A percentile compares a stretch with the other conserved stretches of the same genome.
Evolutionary conservation across 257 asterid species (phyloP).

Genomic region (Euphrasia confusa): DNA sequence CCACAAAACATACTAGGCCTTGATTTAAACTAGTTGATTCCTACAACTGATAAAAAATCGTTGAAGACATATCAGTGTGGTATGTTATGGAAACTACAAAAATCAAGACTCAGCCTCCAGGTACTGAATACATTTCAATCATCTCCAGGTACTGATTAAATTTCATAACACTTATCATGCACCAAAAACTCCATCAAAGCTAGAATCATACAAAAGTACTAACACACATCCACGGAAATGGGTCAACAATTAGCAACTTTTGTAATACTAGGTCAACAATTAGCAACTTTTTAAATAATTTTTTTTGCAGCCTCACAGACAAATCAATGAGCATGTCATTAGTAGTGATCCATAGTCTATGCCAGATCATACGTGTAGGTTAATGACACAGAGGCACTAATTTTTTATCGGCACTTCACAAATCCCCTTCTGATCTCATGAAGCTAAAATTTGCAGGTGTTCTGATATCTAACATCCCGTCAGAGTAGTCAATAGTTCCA

Average conservation of each 20-base stretch:
- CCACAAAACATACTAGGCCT: not conserved
- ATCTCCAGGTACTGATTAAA: too few relatives aligned
- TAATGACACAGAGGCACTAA: not conserved
- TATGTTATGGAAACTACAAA: not conserved
- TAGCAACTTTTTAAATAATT: not conserved
- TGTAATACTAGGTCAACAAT: not conserved
- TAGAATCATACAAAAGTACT: not conserved
- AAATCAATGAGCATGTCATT: not conserved
- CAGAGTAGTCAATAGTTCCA: constrained; percentile 6
- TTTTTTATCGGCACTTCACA: constrained; percentile 17
- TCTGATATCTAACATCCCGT: constrained; percentile 8
- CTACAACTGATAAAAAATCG: not conserved
- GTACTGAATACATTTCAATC: not conserved
- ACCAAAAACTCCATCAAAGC: not conserved
- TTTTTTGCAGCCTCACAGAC: not conserved
- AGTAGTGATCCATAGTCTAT: not conserved
- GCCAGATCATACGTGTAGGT: not conserved
- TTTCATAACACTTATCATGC: not conserved
- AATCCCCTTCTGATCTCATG: constrained; percentile 3
- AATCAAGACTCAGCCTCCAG: not conserved
- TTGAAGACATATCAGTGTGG: not conserved
- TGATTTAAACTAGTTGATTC: constrained; percentile 1
- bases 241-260: not conserved
- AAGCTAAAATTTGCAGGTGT: constrained; percentile 2
- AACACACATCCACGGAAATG: not conserved